These are phyloP conservation scores for Erysimum cheiranthoides DNA, from an alignment of 345 rosid species.

Conservation along the genomic window DNA sequence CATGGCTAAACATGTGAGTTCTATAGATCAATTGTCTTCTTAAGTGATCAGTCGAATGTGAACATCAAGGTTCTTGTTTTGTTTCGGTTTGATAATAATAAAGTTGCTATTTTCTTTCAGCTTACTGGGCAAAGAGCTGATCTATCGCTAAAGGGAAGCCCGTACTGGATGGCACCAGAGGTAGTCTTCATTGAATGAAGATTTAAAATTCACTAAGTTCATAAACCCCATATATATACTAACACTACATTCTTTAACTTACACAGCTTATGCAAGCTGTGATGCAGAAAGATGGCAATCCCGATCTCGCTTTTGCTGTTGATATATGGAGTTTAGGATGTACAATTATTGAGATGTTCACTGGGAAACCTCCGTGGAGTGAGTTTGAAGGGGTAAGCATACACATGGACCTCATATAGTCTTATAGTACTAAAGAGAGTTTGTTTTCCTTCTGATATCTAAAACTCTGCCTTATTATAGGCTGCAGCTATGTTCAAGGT, in stretches of 20 bases:
- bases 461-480: conserved; percentile 48
- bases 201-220: neutral
- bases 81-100: conserved; percentile 16
- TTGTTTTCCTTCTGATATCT: neutral
- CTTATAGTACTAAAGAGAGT: neutral
- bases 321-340: conserved; percentile 99
- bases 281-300: conserved; percentile 74
- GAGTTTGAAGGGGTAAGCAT: conserved; percentile 91
- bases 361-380: conserved; percentile 99
- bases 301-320: conserved; percentile 89
- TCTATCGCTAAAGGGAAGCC: conserved; percentile 95
- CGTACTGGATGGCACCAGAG: conserved; percentile 99
- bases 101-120: conserved; percentile 47
- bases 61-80: neutral
- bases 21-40: conserved; percentile 11
- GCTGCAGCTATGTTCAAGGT: conserved; percentile 98
- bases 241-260: conserved; percentile 21
- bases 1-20: conserved; percentile 96
- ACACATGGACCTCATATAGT: neutral
- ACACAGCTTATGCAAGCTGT: conserved; percentile 92
- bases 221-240: conserved; percentile 12
- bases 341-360: conserved; percentile 93
- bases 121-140: conserved; percentile 88
- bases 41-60: neutral
- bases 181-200: conserved; percentile 47